phyloP scores from a whole-genome alignment of 148 eudicot genomes.

The Selenicereus undatus region DNA sequence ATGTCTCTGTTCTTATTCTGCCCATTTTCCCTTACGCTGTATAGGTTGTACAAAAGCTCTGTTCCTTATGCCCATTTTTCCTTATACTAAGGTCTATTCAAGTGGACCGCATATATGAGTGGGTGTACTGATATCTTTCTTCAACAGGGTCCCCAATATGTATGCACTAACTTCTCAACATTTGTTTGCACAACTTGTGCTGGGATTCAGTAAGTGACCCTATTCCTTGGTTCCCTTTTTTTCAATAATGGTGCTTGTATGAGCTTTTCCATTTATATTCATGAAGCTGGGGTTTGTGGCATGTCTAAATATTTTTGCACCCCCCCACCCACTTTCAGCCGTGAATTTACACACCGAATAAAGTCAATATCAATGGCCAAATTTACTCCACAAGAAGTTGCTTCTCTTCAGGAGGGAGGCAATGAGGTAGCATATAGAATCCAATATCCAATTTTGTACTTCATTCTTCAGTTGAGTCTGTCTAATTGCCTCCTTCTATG shows the following conservation, averaged over 20 bases:
- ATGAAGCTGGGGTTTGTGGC: neutral
- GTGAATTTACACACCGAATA: slow-evolving; percentile 96
- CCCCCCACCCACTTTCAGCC: slow-evolving; percentile 51
- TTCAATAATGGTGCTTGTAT: slow-evolving; percentile 13
- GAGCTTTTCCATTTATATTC: neutral
- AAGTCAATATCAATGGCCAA: slow-evolving; percentile 98
- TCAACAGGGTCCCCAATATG: slow-evolving; percentile 94
- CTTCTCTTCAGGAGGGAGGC: slow-evolving; percentile 93
- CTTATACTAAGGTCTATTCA: neutral
- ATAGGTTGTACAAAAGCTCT: neutral
- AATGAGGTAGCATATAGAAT: slow-evolving; percentile 58
- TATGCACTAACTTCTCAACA: slow-evolving; percentile 83
- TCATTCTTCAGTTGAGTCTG: slow-evolving; percentile 7
- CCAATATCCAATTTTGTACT: neutral
- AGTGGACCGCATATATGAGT: neutral
- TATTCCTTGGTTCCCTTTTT: neutral
- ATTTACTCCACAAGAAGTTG: slow-evolving; percentile 89
- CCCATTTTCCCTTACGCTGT: neutral
- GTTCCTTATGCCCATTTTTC: neutral
- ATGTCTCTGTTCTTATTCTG: neutral
- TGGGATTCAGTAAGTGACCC: slow-evolving; percentile 84
- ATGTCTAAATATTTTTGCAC: neutral
- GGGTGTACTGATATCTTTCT: slow-evolving; percentile 18
- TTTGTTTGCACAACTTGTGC: slow-evolving; percentile 93
- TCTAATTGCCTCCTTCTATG: slow-evolving; percentile 4